These are phyloP conservation scores for Lepraria neglecta DNA, from an alignment of 495 filamentous ascomycete genomes.

Conservation along the genomic window DNA sequence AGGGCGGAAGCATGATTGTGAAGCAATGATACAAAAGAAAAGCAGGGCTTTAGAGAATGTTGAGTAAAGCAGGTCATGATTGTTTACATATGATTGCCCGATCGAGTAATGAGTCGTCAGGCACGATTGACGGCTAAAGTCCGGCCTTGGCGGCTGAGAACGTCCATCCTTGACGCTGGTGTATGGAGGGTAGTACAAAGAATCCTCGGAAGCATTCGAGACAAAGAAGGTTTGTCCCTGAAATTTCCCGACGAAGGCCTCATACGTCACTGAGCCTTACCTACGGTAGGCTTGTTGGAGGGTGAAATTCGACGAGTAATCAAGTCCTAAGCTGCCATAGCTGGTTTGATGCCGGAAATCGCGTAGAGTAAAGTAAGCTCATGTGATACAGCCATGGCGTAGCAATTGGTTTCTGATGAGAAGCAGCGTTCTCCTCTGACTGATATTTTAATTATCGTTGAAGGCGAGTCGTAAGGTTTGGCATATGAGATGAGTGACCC, in stretches of 20 bases:
- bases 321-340: background rate
- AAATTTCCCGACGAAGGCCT: background rate
- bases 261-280: background rate
- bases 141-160: constrained; percentile 2
- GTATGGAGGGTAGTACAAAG: background rate
- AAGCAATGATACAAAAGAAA: background rate
- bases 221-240: background rate
- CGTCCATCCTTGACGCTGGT: constrained; percentile 2
- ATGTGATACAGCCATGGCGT: background rate
- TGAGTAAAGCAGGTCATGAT: background rate
- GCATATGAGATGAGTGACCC: background rate
- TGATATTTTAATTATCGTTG: no score
- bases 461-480: background rate
- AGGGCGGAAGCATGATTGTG: background rate
- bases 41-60: background rate
- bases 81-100: background rate
- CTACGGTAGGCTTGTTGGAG: background rate
- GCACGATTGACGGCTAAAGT: background rate
- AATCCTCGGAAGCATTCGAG: background rate
- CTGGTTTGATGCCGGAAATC: background rate
- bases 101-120: background rate
- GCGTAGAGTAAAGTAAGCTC: background rate
- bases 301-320: background rate
- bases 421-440: background rate
- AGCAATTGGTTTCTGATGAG: background rate